Evolutionary conservation across 2,329 filamentous ascomycete species (phyloP).

Genomic region (Talaromyces amestolkiae): DNA sequence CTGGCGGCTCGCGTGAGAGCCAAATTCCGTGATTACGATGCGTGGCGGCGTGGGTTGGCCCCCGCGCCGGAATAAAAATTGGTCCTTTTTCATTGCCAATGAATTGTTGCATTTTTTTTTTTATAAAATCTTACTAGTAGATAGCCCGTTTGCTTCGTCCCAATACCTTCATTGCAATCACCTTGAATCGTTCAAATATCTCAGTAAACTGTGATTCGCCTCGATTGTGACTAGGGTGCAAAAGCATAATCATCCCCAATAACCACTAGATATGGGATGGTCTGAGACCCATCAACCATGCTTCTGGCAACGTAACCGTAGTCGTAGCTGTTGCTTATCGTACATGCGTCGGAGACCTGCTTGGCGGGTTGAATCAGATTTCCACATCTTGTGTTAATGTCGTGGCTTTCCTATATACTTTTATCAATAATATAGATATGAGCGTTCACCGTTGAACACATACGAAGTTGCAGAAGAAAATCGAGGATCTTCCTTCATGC

Average conservation of each 20-base stretch:
- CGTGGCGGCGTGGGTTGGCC: too few species aligned
- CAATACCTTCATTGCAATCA: too few species aligned
- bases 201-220: too few species aligned
- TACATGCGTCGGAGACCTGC: neutral
- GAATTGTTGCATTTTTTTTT: too few species aligned
- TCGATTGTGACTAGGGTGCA: neutral
- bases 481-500: neutral
- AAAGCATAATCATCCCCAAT: neutral
- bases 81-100: too few species aligned
- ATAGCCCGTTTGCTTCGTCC: too few species aligned
- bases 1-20: too few species aligned
- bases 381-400: neutral
- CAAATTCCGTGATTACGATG: too few species aligned
- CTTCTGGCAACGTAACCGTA: neutral
- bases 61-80: too few species aligned
- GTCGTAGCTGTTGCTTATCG: neutral
- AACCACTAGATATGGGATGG: neutral
- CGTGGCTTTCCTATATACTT: neutral
- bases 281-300: neutral
- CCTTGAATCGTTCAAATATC: too few species aligned
- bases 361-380: neutral
- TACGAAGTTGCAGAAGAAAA: neutral
- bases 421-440: neutral
- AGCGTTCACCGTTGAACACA: neutral
- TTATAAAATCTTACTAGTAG: too few species aligned